phyloP scores from a whole-genome alignment of 2,329 filamentous ascomycete genomes.

The Chalaropsis thielavioides region DNA sequence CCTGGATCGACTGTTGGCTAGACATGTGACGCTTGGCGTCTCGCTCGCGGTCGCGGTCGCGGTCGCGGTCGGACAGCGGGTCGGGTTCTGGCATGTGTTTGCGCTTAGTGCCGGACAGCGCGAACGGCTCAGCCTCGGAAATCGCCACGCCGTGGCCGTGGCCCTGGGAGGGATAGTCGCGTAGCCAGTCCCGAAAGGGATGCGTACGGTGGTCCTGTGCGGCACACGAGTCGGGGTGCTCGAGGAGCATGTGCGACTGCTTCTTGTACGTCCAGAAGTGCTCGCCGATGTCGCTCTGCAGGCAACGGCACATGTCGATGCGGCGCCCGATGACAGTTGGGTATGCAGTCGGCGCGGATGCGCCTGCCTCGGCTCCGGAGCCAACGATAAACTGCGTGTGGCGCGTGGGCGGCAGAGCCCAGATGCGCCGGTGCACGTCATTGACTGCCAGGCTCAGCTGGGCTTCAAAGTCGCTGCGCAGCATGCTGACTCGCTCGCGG shows the following conservation, averaged over 20 bases:
- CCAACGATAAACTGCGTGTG: not conserved
- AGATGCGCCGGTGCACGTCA: not conserved
- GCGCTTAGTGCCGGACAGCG: not conserved
- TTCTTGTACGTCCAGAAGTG: conserved; percentile 9
- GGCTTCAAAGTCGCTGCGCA: not conserved
- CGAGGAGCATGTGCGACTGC: not conserved
- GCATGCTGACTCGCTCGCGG: not conserved
- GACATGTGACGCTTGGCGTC: not conserved
- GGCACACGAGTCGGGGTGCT: not conserved
- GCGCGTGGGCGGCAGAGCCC: conserved; percentile 1
- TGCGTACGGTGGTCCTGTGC: not conserved
- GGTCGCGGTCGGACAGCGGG: not conserved
- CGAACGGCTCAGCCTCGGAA: not conserved
- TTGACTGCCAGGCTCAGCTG: not conserved
- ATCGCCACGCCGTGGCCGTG: not conserved
- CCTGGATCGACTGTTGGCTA: not conserved
- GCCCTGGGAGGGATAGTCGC: not conserved
- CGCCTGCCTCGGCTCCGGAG: not conserved
- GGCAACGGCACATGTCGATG: not conserved
- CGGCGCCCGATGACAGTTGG: not conserved
- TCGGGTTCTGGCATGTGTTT: not conserved
- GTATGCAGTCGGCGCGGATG: not conserved
- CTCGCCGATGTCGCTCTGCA: not conserved
- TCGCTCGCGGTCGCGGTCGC: not conserved
- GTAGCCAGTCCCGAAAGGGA: not conserved